Evolutionary conservation across 2,329 filamentous ascomycete species (phyloP).

Genomic region (Microascus cirrosus): DNA sequence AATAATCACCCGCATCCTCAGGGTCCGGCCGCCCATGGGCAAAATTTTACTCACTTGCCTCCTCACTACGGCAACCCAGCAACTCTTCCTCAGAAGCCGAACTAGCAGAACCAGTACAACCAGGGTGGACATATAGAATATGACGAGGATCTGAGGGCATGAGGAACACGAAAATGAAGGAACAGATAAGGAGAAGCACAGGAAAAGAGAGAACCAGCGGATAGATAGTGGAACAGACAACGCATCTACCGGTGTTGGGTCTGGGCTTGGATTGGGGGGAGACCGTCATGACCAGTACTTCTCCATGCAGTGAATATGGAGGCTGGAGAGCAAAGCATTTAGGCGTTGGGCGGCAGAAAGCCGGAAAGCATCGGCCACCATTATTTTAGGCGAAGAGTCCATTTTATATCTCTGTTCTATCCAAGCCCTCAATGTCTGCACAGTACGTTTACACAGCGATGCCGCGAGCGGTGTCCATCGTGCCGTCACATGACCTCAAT

Average conservation of each 20-base stretch:
- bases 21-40: constrained; percentile 20
- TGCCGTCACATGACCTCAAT: background rate
- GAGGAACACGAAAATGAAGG: background rate
- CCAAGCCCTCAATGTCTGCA: background rate
- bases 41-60: constrained; percentile 39
- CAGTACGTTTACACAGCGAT: background rate
- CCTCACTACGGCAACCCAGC: constrained; percentile 48
- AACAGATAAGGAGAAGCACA: background rate
- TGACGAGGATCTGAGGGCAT: background rate
- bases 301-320: background rate
- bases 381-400: background rate
- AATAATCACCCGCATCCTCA: constrained; percentile 33
- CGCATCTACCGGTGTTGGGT: constrained; percentile 3
- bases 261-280: background rate
- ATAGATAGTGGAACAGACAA: background rate
- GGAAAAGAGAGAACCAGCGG: background rate
- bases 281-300: background rate
- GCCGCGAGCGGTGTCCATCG: background rate
- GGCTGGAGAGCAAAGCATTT: background rate
- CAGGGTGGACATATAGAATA: background rate
- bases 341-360: constrained; percentile 2
- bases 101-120: background rate
- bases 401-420: background rate
- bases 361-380: background rate
- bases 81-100: constrained; percentile 46